A percentile compares a stretch with the other conserved stretches of the same genome.
These are phyloP conservation scores for Candolleomyces efflorescens DNA, from an alignment of 768 basidiomycete species.

Conservation along the genomic window DNA sequence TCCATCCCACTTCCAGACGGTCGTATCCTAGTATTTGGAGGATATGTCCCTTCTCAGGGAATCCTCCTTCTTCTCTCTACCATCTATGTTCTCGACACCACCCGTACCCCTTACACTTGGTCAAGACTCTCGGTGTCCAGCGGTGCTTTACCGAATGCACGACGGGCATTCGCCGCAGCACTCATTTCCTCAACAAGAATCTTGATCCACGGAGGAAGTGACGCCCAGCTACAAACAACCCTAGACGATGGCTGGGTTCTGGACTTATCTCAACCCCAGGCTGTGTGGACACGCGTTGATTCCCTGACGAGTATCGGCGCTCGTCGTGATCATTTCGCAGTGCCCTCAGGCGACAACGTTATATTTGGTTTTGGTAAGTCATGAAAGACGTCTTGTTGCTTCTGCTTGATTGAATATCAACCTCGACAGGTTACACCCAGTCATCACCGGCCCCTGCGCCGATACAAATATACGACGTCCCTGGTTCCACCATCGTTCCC, in stretches of 20 bases:
- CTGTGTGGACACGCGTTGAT: conserved; percentile 53
- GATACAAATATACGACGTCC: conserved; percentile 51
- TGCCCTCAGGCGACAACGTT: conserved; percentile 54
- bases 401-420: not conserved
- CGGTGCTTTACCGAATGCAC: conserved; percentile 46
- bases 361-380: conserved; percentile 76
- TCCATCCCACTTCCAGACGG: conserved; percentile 69
- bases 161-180: conserved; percentile 59
- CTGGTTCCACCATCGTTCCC: conserved; percentile 37
- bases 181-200: conserved; percentile 49
- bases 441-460: conserved; percentile 49
- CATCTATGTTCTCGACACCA: conserved; percentile 64
- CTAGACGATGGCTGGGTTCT: conserved; percentile 70
- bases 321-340: conserved; percentile 72
- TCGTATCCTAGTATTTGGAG: conserved; percentile 71
- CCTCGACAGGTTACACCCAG: conserved; percentile 40
- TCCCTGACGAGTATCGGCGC: conserved; percentile 55
- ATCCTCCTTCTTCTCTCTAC: conserved; percentile 51
- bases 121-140: conserved; percentile 31
- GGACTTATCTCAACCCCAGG: conserved; percentile 49
- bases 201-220: conserved; percentile 77
- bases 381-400: not conserved
- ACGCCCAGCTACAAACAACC: conserved; percentile 48
- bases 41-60: conserved; percentile 47
- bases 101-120: conserved; percentile 47